Base-by-base conservation (phyloP, 805 yeast genomes). In the Metschnikowia baotianmanensis region DNA sequence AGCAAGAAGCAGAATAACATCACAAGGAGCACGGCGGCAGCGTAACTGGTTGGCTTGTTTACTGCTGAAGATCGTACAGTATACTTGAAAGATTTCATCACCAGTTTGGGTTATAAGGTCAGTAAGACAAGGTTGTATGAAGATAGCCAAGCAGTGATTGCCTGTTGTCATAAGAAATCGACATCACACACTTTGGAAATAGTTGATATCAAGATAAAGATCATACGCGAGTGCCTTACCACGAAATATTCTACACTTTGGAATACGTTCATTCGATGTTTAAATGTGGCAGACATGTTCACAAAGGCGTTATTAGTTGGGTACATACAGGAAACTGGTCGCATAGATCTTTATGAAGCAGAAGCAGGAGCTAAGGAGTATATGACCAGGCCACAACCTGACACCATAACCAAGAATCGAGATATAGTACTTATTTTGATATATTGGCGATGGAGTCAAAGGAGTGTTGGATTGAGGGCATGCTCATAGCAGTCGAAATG, bases 1-100 rank as follows among this genome's bases (percentile, higher is more conserved):
- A 26, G 15, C 15, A 26, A 26, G 29, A 26, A 26, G 15, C 29
- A 36, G 13, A 36, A 28, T 21, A 27, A 36, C 22, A 36, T 36
- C 28, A 28, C 39, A 5, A 19, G 17, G 28, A 36, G 39, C 27
- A 36, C 33, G 5, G 33, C 39, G 9, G 39, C 27, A 13, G 21
- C 39, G 6, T 33, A 36, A 16, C n/a, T 29, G 15, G 39, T 28
- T 23, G 19, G 18, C 16, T 17, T 32, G 6, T 32, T 28, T 9
- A 16, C 22, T 10, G 19, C 28, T 5, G 36, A 23, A 15, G 28
- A 32, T 13, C n/a, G 28, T 4, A 22, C 20, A 16, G 20, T 16
- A 11, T 22, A 7, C 11, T 17, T 34, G 6, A 25, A 4, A 5
- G 30, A 23, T 3, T 17, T 24, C 8, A 34, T 24, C 12, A 15